Evolutionary conservation across 78 protist genomes (phyloP), one percentile per base, ranked within the genome.

Genomic region (Emiliania huxleyi): DNA sequence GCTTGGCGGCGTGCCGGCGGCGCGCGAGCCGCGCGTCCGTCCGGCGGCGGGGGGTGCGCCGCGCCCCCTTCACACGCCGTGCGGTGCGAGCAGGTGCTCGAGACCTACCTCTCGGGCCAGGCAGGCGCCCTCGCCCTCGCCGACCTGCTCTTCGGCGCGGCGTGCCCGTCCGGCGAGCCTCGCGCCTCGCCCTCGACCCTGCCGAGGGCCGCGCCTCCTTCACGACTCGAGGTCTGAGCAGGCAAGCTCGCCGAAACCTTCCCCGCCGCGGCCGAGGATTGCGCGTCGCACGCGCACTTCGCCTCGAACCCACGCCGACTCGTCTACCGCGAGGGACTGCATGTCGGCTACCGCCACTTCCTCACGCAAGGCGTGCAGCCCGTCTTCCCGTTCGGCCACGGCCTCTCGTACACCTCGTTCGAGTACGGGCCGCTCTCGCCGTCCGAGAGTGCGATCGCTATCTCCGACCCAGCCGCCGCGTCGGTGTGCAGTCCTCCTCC

Each of bases 291-390:
- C 44, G 62, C 71, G 42, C 55, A 42, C 0, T 93, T 3, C 56
- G n/a, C 37, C 12, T 95, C 96, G 11, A 4, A 43, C 88, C 26
- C 85, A 29, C 25, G 42, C 44, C 6, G 0, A 25, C 29, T 18
- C 23, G 22, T 37, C 21, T 96, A 95, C 87, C 8, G 85, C 73
- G 97, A 96, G 92, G 43, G 40, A 38, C 95, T 96, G 5, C 22
- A 23, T 26, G 95, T 94, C 38, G 97, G 97, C 33, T 95, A 95
- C 94, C 77, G 90, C 40, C 48, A 23, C 25, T 96, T 94, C 91
- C 71, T 84, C 33, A 91, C 87, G 43, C 23, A 56, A 43, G 69
- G 55, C 52, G 71, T 71, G 37, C 15, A 19, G 69, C 95, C 95
- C 4, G 75, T 87, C 88, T 96, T 95, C 87, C 91, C 97, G 6